Conservation (phyloP, 1,284 basidiomycete genomes). For the Sporisorium graminicola region DNA sequence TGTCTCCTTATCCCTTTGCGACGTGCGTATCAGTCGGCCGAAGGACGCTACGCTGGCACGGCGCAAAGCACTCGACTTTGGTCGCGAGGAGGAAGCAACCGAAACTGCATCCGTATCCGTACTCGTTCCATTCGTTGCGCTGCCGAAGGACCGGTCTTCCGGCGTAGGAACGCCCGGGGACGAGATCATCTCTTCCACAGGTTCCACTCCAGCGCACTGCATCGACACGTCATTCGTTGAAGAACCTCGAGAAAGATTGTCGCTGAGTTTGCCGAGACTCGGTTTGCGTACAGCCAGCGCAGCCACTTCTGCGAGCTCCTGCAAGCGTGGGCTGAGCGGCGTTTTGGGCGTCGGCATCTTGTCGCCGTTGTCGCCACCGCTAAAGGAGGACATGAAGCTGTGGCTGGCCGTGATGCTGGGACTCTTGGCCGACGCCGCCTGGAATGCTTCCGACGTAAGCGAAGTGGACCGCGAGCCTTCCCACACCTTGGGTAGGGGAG, state of each 20-base stretch:
- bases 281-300: slow-evolving; percentile 41
- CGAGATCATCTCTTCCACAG: slow-evolving; percentile 29
- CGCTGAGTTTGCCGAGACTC: slow-evolving; percentile 20
- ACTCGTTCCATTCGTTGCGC: not conserved
- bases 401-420: slow-evolving; percentile 30
- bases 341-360: slow-evolving; percentile 41
- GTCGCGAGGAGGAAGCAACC: slow-evolving; percentile 3
- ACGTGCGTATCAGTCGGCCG: slow-evolving; percentile 30
- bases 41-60: slow-evolving; percentile 41
- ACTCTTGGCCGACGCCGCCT: slow-evolving; percentile 26
- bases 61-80: slow-evolving; percentile 33
- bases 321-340: slow-evolving; percentile 43
- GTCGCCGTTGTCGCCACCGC: slow-evolving; percentile 28
- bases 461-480: slow-evolving; percentile 80
- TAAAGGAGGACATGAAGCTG: slow-evolving; percentile 40
- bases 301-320: slow-evolving; percentile 47
- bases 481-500: slow-evolving; percentile 91
- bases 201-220: slow-evolving; percentile 22
- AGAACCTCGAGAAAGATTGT: slow-evolving; percentile 25
- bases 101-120: slow-evolving; percentile 4
- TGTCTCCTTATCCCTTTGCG: slow-evolving; percentile 34
- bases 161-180: slow-evolving; percentile 11
- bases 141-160: slow-evolving; percentile 1
- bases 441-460: slow-evolving; percentile 43
- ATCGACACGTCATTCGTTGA: slow-evolving; percentile 34